A percentile compares a stretch with the other conserved stretches of the same genome.
Conservation (phyloP, 2,329 filamentous ascomycete species). For the Incumbomyces delicatus region DNA sequence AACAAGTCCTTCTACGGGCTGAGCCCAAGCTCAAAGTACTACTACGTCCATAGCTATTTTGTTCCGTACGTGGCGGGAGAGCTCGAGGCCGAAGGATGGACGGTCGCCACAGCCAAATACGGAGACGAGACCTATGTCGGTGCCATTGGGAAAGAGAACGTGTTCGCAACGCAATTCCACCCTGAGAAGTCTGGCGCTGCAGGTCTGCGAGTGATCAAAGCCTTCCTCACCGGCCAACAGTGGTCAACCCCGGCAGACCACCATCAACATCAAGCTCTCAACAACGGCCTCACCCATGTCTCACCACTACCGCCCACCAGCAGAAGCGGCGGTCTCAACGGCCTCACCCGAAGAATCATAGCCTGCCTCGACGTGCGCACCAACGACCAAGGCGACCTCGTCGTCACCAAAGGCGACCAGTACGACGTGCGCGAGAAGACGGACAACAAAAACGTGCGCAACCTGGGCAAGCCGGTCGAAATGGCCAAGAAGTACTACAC, state of each 20-base stretch:
- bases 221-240: constrained; percentile 69
- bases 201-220: constrained; percentile 70
- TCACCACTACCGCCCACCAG: neutral
- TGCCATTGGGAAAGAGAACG: constrained; percentile 72
- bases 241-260: constrained; percentile 26
- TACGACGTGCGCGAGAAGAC: constrained; percentile 94
- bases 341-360: constrained; percentile 85
- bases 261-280: constrained; percentile 8
- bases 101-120: constrained; percentile 82
- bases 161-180: constrained; percentile 92
- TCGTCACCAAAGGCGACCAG: constrained; percentile 97
- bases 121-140: constrained; percentile 84
- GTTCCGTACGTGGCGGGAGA: constrained; percentile 63
- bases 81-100: constrained; percentile 76
- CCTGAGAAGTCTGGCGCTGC: constrained; percentile 93
- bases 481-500: constrained; percentile 92
- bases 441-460: constrained; percentile 58
- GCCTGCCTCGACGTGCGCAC: constrained; percentile 91
- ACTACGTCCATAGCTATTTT: constrained; percentile 96
- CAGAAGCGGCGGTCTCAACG: constrained; percentile 37
- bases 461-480: constrained; percentile 92
- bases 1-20: constrained; percentile 65
- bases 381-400: constrained; percentile 88
- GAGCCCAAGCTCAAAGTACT: constrained; percentile 79
- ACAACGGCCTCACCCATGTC: constrained; percentile 18